phyloP scores from a whole-genome alignment of 2,329 filamentous ascomycete genomes.

The Pseudocercospora crystallina region DNA sequence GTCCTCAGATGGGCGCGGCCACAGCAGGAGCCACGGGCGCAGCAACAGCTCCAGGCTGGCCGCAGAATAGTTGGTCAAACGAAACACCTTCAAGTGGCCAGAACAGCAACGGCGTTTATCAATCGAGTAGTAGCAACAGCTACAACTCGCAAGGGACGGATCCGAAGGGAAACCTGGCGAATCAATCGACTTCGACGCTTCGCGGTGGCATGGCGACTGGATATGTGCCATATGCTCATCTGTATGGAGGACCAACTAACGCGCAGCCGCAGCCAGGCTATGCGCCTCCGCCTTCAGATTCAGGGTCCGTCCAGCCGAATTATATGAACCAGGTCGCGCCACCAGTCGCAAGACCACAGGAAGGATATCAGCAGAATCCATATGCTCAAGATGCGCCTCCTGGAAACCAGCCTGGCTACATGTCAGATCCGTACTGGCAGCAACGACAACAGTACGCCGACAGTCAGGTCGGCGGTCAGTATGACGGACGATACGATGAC shows the following conservation, averaged over 20 bases:
- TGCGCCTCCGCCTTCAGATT: slow-evolving; percentile 22
- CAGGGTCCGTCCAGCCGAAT: slow-evolving; percentile 26
- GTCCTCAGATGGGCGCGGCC: slow-evolving; percentile 11
- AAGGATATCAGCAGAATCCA: slow-evolving; percentile 29
- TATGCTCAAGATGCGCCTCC: slow-evolving; percentile 27
- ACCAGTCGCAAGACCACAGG: slow-evolving; percentile 16
- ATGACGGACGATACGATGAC: slow-evolving; percentile 18
- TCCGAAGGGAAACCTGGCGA: neutral
- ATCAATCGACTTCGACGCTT: slow-evolving; percentile 21
- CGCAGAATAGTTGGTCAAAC: slow-evolving; percentile 4
- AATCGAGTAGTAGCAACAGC: slow-evolving; percentile 10
- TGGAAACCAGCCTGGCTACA: slow-evolving; percentile 22
- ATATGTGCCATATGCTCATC: slow-evolving; percentile 38
- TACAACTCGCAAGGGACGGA: slow-evolving; percentile 3
- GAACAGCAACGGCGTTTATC: slow-evolving; percentile 4
- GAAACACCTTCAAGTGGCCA: neutral
- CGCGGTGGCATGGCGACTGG: slow-evolving; percentile 26
- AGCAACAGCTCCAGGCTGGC: slow-evolving; percentile 11
- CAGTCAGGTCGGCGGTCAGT: slow-evolving; percentile 10
- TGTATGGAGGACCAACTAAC: slow-evolving; percentile 31
- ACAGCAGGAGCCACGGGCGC: slow-evolving; percentile 12
- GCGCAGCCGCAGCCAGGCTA: slow-evolving; percentile 7
- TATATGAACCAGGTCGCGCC: slow-evolving; percentile 24
- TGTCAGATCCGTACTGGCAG: slow-evolving; percentile 19
- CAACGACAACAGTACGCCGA: slow-evolving; percentile 12